Percentiles rank a stretch among this genome's conserved stretches.
These are phyloP conservation scores for Syzygium aromaticum DNA, from an alignment of 345 rosid genomes.

Conservation along the genomic window DNA sequence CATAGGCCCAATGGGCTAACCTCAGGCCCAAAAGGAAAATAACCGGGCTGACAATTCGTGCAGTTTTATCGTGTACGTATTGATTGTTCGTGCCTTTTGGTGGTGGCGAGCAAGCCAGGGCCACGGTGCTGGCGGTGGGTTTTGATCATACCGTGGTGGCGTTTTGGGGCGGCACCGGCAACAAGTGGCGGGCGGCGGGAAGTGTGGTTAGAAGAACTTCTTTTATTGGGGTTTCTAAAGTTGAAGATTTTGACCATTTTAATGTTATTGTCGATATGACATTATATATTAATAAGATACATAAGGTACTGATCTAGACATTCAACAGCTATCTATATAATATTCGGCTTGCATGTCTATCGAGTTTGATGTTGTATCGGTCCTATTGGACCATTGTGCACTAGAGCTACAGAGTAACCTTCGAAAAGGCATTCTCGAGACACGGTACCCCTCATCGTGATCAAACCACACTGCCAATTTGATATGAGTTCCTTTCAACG, in stretches of 20 bases:
- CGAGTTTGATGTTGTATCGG: background rate
- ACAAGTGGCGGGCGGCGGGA: background rate
- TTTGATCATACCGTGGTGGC: background rate
- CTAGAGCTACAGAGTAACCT: background rate
- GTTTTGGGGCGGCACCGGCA: background rate
- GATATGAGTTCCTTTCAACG: too few species aligned
- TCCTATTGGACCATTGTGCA: background rate
- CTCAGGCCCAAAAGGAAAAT: background rate
- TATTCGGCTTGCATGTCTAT: background rate
- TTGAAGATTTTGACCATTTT: background rate
- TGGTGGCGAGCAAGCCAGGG: background rate
- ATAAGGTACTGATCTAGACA: background rate
- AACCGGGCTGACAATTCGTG: fast-evolving
- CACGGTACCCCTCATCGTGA: background rate
- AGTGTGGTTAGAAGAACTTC: background rate
- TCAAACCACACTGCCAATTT: background rate
- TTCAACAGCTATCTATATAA: background rate
- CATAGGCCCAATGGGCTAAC: background rate
- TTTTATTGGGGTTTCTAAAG: background rate
- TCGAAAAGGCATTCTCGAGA: background rate
- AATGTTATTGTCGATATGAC: background rate
- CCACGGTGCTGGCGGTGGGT: background rate
- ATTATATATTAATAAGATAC: background rate
- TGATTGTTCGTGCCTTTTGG: background rate
- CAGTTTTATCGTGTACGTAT: background rate